Evolutionary conservation across 2,329 filamentous ascomycete species (phyloP), one percentile per base, ranked within the genome.

Genomic region (Xylariales sp.): DNA sequence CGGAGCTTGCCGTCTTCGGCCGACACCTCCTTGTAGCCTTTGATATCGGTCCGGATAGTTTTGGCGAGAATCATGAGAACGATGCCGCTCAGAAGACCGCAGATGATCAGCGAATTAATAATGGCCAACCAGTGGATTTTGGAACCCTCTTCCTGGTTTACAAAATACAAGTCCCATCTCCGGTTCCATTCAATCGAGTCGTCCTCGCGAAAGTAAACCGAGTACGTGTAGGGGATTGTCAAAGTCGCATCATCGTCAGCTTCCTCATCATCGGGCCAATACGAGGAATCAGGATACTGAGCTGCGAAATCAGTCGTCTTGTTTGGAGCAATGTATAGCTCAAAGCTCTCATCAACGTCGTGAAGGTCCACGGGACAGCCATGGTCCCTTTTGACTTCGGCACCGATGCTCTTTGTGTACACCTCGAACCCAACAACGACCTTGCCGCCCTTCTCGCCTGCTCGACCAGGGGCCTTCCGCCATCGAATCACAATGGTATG

Each of bases 111-210:
- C 0, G 88, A 93, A 64, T 94, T 95, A 60, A 93, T 62, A 46
- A 95, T 91, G 24, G 88, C 88, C 40, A 95, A 71, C 86, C 88
- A 94, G 57, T 95, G 88, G 17, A 91, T 87, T 55, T 80, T 81
- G 18, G 78, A 82, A 31, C 85, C 85, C 48, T 91, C 86, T 41
- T 88, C 83, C 55, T 93, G 86, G 58, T 91, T 89, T 42, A 85
- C 85, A 63, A 95, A 94, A 61, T 94, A 95, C 38, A 91, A 67
- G 53, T 94, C 86, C 88, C 89, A 95, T 38, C 88, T 78, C 50
- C 83, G 87, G 40, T 73, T 70, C 89, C 89, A 95, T 46, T 93
- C 87, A 35, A 94, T 69, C 15, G 74, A 78, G 29, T 83, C 76
- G 44, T 94, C 87, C 57, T 94, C 85, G 36, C 87, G 81, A 66